Percentiles rank a stretch among this genome's conserved stretches.
Evolutionary conservation across 2,329 filamentous ascomycete species (phyloP).

Genomic region (Fusarium marasasianum): DNA sequence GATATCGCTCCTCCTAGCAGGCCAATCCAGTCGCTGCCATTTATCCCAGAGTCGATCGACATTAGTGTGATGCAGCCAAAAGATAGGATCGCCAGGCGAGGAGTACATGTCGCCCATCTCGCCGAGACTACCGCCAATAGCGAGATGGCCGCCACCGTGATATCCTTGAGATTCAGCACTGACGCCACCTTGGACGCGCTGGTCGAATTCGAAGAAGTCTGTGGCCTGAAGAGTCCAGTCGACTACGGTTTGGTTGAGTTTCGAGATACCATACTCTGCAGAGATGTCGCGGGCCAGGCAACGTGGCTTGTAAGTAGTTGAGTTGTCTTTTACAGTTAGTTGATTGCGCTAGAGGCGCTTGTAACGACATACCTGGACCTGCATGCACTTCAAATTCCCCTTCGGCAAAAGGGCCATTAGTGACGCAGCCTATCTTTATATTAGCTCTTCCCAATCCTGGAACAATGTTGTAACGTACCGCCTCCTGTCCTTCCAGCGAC

Average conservation of each 20-base stretch:
- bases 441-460: rapidly evolving
- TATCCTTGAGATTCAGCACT: neutral
- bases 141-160: neutral
- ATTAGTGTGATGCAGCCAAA: neutral
- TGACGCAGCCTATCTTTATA: rapidly evolving
- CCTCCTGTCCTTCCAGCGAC: neutral
- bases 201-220: neutral
- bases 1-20: neutral
- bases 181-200: neutral
- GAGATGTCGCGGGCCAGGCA: neutral
- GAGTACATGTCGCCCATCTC: neutral
- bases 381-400: rapidly evolving
- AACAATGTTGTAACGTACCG: rapidly evolving
- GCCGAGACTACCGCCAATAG: neutral
- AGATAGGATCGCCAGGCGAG: neutral
- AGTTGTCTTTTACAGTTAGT: neutral
- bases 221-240: neutral
- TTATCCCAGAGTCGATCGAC: neutral
- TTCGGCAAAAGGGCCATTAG: neutral
- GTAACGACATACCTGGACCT: neutral
- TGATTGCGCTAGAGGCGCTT: rapidly evolving
- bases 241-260: neutral
- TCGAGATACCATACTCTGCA: neutral
- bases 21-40: neutral
- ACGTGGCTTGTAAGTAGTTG: rapidly evolving